Percentiles rank a stretch among this genome's conserved stretches.
Conservation (phyloP, 2,329 filamentous ascomycete species). For the Zopfia rhizophila region DNA sequence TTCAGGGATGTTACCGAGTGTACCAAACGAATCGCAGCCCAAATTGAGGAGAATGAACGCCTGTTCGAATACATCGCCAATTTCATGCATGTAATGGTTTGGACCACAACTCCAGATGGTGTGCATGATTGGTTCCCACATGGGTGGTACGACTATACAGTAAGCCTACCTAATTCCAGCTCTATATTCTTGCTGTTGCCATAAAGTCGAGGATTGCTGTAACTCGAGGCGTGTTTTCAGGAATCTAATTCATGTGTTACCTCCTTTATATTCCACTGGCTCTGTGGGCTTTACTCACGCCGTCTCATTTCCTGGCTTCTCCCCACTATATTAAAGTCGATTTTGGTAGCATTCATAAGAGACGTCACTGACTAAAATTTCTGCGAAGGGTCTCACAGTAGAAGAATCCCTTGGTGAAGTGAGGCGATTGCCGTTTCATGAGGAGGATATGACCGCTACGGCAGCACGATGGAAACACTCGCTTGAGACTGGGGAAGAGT, state of each 20-base stretch:
- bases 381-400: conserved; percentile 62
- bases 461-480: conserved; percentile 69
- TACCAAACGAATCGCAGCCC: conserved; percentile 73
- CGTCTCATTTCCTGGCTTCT: too few relatives aligned
- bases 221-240: too few relatives aligned
- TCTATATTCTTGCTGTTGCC: too few relatives aligned
- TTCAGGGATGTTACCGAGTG: conserved; percentile 78
- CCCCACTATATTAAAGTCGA: too few relatives aligned
- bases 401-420: conserved; percentile 71
- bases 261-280: too few relatives aligned
- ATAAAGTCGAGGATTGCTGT: too few relatives aligned
- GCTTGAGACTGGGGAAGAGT: conserved; percentile 72
- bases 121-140: conserved; percentile 78
- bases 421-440: conserved; percentile 74
- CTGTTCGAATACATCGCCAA: conserved; percentile 82
- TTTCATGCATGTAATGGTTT: conserved; percentile 68
- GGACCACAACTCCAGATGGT: conserved; percentile 76
- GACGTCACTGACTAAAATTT: too few relatives aligned
- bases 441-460: conserved; percentile 72
- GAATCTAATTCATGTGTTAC: too few relatives aligned
- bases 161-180: not conserved
- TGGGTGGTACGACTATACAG: conserved; percentile 82
- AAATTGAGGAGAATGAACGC: conserved; percentile 76
- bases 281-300: too few relatives aligned
- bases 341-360: too few relatives aligned